These are phyloP conservation scores for Monosporascus sp. DNA, from an alignment of 2,329 filamentous ascomycete genomes.

Conservation along the genomic window DNA sequence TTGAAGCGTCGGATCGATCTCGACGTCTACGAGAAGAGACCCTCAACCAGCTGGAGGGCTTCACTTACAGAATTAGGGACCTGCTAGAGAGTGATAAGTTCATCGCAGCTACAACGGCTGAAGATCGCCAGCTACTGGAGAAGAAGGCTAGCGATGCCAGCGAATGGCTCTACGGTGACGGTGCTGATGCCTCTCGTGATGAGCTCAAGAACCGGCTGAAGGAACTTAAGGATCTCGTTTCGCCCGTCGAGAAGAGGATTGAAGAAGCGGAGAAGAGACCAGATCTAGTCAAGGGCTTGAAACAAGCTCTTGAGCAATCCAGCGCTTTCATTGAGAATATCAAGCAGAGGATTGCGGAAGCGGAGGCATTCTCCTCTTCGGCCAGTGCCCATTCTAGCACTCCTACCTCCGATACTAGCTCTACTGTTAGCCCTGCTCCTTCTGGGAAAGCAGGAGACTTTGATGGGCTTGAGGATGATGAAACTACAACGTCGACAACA, in stretches of 20 bases:
- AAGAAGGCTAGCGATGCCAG: conserved; percentile 63
- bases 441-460: conserved; percentile 48
- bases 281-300: conserved; percentile 59
- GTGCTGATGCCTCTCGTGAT: conserved; percentile 67
- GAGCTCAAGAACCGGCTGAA: conserved; percentile 73
- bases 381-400: conserved; percentile 41
- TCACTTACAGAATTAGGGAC: conserved; percentile 84
- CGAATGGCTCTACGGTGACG: conserved; percentile 90
- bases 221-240: conserved; percentile 69
- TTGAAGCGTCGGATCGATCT: conserved; percentile 78
- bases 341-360: conserved; percentile 63
- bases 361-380: conserved; percentile 56
- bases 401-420: conserved; percentile 33
- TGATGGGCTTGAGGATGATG: conserved; percentile 75
- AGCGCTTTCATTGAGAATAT: conserved; percentile 66
- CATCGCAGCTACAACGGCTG: conserved; percentile 62
- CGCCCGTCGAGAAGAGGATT: conserved; percentile 70
- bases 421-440: conserved; percentile 42
- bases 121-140: conserved; percentile 62
- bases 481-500: conserved; percentile 28
- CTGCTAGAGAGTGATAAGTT: conserved; percentile 75
- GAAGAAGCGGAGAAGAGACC: conserved; percentile 69
- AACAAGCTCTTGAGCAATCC: conserved; percentile 66
- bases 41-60: conserved; percentile 87
- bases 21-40: conserved; percentile 77